These are phyloP conservation scores for Aspergillus oerlinghausenensis DNA, from an alignment of 2,329 filamentous ascomycete genomes.

Conservation along the genomic window DNA sequence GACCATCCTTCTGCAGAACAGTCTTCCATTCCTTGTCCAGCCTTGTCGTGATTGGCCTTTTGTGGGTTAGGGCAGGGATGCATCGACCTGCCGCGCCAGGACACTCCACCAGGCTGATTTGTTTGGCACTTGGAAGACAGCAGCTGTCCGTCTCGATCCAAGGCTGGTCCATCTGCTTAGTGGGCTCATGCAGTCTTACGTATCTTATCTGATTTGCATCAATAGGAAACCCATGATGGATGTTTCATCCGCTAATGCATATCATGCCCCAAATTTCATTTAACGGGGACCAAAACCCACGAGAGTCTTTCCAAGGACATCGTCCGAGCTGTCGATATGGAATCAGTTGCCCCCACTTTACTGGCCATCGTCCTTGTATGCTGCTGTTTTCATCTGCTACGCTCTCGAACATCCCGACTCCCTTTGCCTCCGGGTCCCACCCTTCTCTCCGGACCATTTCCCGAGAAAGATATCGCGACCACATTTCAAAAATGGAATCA, in stretches of 20 bases:
- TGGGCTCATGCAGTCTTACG: background rate
- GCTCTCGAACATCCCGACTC: background rate
- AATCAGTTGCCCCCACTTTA: background rate
- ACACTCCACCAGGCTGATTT: too few relatives aligned
- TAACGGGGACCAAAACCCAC: background rate
- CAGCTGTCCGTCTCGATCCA: too few relatives aligned
- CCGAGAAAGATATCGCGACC: constrained; percentile 2
- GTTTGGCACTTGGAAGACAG: too few relatives aligned
- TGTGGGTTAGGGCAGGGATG: too few relatives aligned
- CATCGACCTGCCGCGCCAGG: too few relatives aligned
- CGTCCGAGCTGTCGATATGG: background rate
- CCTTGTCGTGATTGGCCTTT: too few relatives aligned
- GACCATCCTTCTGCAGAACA: too few relatives aligned
- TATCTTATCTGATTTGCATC: background rate
- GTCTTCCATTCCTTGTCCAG: too few relatives aligned
- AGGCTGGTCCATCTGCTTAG: background rate
- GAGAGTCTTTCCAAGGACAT: background rate
- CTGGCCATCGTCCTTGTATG: background rate
- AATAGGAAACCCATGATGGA: background rate
- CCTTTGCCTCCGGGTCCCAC: constrained; percentile 9
- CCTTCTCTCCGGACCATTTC: constrained; percentile 3
- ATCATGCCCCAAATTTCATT: background rate
- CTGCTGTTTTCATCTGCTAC: background rate
- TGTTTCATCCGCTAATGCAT: background rate
- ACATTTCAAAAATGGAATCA: constrained; percentile 25